A percentile compares a stretch with the other conserved stretches of the same genome.
Evolutionary conservation across 257 asterid genomes (phyloP).

Genomic region (Solanum chaucha): DNA sequence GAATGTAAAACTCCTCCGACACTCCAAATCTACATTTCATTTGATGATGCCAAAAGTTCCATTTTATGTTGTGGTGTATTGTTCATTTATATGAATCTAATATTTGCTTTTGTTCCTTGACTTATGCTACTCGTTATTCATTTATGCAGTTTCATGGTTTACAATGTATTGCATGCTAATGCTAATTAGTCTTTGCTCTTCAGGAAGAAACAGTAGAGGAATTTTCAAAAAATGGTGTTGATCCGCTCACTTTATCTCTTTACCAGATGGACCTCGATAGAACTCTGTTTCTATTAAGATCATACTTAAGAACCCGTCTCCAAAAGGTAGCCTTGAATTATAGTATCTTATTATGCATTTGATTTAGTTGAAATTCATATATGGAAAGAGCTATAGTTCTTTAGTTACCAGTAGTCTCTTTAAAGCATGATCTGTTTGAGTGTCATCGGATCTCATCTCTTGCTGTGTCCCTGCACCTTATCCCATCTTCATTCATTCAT

Average conservation of each 20-base stretch:
- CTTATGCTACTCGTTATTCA: background rate
- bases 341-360: background rate
- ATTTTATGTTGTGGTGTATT: background rate
- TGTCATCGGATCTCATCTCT: background rate
- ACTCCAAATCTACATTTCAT: background rate
- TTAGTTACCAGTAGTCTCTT: background rate
- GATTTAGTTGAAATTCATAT: background rate
- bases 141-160: background rate
- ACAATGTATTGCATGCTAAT: background rate
- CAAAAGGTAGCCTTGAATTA: conserved; percentile 49
- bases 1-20: background rate
- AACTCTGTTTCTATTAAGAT: conserved; percentile 67
- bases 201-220: conserved; percentile 77
- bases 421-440: background rate
- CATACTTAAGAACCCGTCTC: conserved; percentile 83
- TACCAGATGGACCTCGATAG: conserved; percentile 93
- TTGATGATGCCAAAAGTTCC: background rate
- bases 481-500: conserved; percentile 3
- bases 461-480: background rate
- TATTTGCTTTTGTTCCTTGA: background rate
- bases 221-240: conserved; percentile 41
- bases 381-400: background rate
- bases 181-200: background rate
- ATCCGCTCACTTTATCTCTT: conserved; percentile 77
- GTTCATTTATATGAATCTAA: background rate